Evolutionary conservation across 495 filamentous ascomycete species (phyloP), one percentile per base, ranked within the genome.

Genomic region (Penicillium cinerascens): DNA sequence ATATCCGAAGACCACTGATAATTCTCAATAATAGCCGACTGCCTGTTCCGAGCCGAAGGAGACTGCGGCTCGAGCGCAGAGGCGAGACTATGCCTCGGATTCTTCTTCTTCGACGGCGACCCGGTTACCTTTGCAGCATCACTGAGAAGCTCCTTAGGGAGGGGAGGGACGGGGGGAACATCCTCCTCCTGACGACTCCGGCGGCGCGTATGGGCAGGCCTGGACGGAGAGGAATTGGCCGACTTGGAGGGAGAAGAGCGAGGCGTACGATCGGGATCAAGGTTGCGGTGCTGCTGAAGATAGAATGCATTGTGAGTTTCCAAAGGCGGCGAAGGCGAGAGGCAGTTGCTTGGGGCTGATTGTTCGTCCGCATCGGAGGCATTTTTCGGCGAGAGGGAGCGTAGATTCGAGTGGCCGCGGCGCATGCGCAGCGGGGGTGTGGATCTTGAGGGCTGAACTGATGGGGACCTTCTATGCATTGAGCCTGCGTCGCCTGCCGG

Each of bases 1-100:
- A 78, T 67, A 57, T 78, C 76, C 37, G 76, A 73, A 0, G 68
- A 69, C 77, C 77, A 80, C 16, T 67, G 59, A 33, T 70, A 79
- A 17, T 69, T 56, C 52, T 73, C 52, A 35, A 49, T 7, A 2
- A 41, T 44, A 25, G 60, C 29, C 15, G 23, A 36, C 27, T 48
- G 46, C 6, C 33, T 37, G 38, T 38, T 54, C 35, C 45, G 35
- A 27, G 25, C 40, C 25, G 51, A 50, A 27, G 27, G 16, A 18
- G 49, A 20, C 18, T 52, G 52, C 10, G 39, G 23, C 42, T 54
- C 50, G 1, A 64, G 23, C 11, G 37, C 48, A 3, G 50, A 38
- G n/a, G 45, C 49, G 21, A 33, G 29, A 3, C 43, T 17, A 20
- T 42, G 36, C 11, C 20, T 44, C 23, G 48, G 17, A 4, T 46